Evolutionary conservation across 1,284 basidiomycete genomes (phyloP), one percentile per base, ranked within the genome.

Genomic region (Vanrija sp.): DNA sequence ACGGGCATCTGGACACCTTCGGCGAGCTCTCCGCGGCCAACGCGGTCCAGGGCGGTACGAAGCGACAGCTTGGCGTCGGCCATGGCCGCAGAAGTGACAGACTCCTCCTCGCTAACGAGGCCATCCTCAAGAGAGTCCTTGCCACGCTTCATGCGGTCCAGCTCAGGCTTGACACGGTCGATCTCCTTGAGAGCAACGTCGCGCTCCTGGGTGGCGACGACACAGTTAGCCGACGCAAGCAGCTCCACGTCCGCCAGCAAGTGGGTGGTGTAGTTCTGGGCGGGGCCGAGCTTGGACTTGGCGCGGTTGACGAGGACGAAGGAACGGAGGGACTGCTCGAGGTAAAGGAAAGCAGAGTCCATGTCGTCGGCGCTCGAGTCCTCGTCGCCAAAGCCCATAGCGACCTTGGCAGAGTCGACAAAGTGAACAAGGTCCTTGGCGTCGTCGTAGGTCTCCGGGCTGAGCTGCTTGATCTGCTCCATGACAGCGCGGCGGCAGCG

Each of bases 341-440:
- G 85, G 61, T 88, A 84, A 47, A 86, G 85, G 70, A 98, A 98
- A 0, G 84, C 82, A 59, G 83, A 85, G 54, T 83, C 81, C 3
- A 85, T 81, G 44, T 73, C 68, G 41, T 63, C 60, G 39, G 71
- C 69, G 22, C 64, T 56, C 36, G 57, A 47, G 41, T 71, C 67
- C 38, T 62, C 60, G 41, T 73, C 68, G 35, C 65, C 62, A 39
- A 67, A 66, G 3, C 68, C 65, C 16, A 71, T 51, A 0, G 75
- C 75, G 23, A 73, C 71, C 51, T 72, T 71, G 22, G 85, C 84
- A 6, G 92, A 94, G 73, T 98, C 95, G 66, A 99, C 96, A 75
- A 98, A 99, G 77, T 99, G 96, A 1, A 98, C 94, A 22, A 99
- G 84, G 72, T 98, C 91, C 56, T 86, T 83, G 0, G 91, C 86